Evolutionary conservation across 352 stramenopile species (phyloP).

Genomic region (Globisporangium recalcitrans): DNA sequence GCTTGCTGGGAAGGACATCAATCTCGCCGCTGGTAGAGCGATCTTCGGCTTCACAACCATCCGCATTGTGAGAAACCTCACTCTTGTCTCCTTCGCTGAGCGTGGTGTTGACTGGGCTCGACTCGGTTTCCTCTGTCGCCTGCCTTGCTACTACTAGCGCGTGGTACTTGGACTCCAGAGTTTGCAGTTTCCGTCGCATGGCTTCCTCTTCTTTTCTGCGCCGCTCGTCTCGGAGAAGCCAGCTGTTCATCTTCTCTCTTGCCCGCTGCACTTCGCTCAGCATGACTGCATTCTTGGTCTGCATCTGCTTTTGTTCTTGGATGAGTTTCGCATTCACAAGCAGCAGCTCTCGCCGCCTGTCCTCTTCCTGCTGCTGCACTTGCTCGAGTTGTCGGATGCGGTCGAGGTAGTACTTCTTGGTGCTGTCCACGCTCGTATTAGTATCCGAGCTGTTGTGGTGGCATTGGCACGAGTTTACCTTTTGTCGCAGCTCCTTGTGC

Average conservation of each 20-base stretch:
- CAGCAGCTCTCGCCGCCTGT: slow-evolving; percentile 57
- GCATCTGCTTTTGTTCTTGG: slow-evolving; percentile 55
- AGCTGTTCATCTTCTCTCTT: slow-evolving; percentile 50
- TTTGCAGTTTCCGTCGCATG: slow-evolving; percentile 14
- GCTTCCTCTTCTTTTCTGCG: slow-evolving; percentile 31
- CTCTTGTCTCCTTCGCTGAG: background rate
- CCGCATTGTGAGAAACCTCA: background rate
- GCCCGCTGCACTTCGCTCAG: slow-evolving; percentile 28
- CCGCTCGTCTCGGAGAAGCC: slow-evolving; percentile 45
- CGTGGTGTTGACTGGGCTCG: background rate
- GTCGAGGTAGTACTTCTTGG: slow-evolving; percentile 34
- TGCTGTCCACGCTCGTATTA: slow-evolving; percentile 3
- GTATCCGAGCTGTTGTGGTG: background rate
- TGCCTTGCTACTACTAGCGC: background rate
- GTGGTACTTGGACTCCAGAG: slow-evolving; percentile 17
- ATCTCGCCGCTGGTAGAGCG: background rate
- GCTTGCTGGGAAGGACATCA: background rate
- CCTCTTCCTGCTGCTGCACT: slow-evolving; percentile 32
- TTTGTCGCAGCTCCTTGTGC: slow-evolving; percentile 31
- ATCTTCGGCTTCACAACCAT: background rate
- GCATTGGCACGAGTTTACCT: slow-evolving; percentile 20
- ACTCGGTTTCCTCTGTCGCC: background rate
- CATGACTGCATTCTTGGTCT: slow-evolving; percentile 29
- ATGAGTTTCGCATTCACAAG: slow-evolving; percentile 63
- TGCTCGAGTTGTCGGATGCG: slow-evolving; percentile 51